These are phyloP conservation scores for Abrus pulchellus DNA, from an alignment of 306 rosid species.

Conservation along the genomic window DNA sequence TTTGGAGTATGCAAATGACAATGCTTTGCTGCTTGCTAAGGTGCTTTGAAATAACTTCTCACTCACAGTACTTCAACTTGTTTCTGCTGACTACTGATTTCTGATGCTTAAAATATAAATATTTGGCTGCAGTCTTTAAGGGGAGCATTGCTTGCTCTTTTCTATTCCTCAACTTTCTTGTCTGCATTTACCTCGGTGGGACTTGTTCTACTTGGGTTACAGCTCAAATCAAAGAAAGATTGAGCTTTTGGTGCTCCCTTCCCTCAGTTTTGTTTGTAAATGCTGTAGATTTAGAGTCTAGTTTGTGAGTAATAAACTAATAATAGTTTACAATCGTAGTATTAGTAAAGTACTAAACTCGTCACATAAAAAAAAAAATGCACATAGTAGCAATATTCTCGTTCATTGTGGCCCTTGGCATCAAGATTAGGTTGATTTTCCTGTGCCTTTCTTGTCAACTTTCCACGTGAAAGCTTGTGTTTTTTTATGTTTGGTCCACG, in stretches of 20 bases:
- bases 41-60: slow-evolving; percentile 55
- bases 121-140: slow-evolving; percentile 71
- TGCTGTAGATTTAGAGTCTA: slow-evolving; percentile 39
- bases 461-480: slow-evolving; percentile 28
- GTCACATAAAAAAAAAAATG: slow-evolving; percentile 29
- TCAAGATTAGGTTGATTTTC: slow-evolving; percentile 22
- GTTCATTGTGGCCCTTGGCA: slow-evolving; percentile 27
- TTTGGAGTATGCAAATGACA: slow-evolving; percentile 87
- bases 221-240: slow-evolving; percentile 69
- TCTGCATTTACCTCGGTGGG: slow-evolving; percentile 72
- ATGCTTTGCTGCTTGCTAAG: slow-evolving; percentile 87
- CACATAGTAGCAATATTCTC: slow-evolving; percentile 24
- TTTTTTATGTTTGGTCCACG: no score
- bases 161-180: slow-evolving; percentile 71
- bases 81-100: slow-evolving; percentile 23
- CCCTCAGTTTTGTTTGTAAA: slow-evolving; percentile 43
- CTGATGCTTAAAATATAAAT: slow-evolving; percentile 37
- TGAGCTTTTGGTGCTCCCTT: slow-evolving; percentile 49
- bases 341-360: slow-evolving; percentile 19
- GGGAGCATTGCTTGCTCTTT: slow-evolving; percentile 78
- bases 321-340: slow-evolving; percentile 12
- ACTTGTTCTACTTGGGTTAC: slow-evolving; percentile 80
- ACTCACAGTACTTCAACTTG: slow-evolving; percentile 13
- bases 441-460: slow-evolving; percentile 19
- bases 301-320: slow-evolving; percentile 29